A percentile compares a stretch with the other conserved stretches of the same genome.
Conservation (phyloP, 805 yeast species). For the Myxozyma monticola region DNA sequence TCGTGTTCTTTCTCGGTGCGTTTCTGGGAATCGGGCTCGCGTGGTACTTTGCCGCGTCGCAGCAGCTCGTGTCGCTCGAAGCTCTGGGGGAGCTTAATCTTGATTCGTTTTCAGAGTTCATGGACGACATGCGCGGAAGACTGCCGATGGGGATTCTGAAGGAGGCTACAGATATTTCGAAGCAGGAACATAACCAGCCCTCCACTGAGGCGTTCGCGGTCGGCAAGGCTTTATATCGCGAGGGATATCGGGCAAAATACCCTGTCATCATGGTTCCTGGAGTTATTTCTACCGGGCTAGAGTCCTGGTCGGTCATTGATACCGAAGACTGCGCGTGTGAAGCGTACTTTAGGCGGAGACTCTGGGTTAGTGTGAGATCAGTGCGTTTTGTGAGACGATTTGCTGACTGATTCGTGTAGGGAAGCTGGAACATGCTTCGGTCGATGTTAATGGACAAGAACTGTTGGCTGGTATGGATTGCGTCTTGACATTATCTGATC, state of each 20-base stretch:
- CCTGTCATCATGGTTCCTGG: constrained; percentile 94
- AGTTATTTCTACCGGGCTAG: constrained; percentile 91
- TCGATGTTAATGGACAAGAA: constrained; percentile 88
- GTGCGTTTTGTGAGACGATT: not conserved
- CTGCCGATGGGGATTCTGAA: constrained; percentile 67
- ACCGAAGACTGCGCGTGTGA: constrained; percentile 78
- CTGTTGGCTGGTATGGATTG: constrained; percentile 67
- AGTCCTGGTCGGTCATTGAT: constrained; percentile 84
- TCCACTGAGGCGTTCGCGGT: constrained; percentile 75
- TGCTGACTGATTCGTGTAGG: constrained; percentile 38
- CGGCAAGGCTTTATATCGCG: constrained; percentile 62
- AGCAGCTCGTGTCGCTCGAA: constrained; percentile 48
- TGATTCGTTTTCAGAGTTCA: constrained; percentile 57
- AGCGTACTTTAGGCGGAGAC: constrained; percentile 80
- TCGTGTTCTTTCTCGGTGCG: constrained; percentile 52
- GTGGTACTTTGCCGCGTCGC: constrained; percentile 55
- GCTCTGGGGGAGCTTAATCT: constrained; percentile 53
- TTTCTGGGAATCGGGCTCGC: constrained; percentile 68
- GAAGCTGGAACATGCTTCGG: constrained; percentile 90
- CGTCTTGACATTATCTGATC: not conserved
- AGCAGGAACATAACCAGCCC: constrained; percentile 47
- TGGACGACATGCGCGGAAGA: constrained; percentile 71
- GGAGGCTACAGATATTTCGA: constrained; percentile 56
- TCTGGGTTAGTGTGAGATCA: constrained; percentile 55
- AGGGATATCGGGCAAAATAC: constrained; percentile 56